Evolutionary conservation across 495 filamentous ascomycete species (phyloP).

Genomic region (Penicillium odoratum): DNA sequence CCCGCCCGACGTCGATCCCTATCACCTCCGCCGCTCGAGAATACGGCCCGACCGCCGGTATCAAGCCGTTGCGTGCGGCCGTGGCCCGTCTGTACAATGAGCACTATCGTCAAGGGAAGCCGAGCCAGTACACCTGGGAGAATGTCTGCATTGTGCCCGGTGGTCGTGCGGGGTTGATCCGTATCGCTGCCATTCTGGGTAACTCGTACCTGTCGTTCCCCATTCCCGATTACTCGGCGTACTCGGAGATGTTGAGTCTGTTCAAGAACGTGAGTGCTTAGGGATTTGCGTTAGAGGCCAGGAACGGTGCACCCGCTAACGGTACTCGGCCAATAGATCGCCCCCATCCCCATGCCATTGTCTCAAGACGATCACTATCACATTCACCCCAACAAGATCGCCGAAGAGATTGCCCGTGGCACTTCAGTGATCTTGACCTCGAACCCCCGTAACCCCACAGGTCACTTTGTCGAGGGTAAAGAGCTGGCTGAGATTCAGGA

Average conservation of each 20-base stretch:
- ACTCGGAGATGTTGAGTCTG: slow-evolving; percentile 93
- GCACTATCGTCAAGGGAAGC: slow-evolving; percentile 84
- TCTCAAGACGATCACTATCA: slow-evolving; percentile 81
- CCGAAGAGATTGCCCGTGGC: slow-evolving; percentile 83
- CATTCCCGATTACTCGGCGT: slow-evolving; percentile 75
- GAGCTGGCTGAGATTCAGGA: slow-evolving; percentile 87
- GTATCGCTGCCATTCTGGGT: slow-evolving; percentile 90
- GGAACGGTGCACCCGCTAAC: slow-evolving; percentile 6
- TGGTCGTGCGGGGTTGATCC: slow-evolving; percentile 86
- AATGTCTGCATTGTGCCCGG: slow-evolving; percentile 98
- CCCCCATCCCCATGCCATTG: slow-evolving; percentile 84
- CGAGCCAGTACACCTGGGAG: slow-evolving; percentile 95
- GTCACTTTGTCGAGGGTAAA: slow-evolving; percentile 75
- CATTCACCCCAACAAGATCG: slow-evolving; percentile 90
- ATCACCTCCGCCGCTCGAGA: slow-evolving; percentile 75
- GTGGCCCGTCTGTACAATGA: slow-evolving; percentile 93
- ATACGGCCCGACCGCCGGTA: slow-evolving; percentile 92
- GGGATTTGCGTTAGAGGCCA: background rate
- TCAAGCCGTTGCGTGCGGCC: slow-evolving; percentile 83
- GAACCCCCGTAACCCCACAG: slow-evolving; percentile 97
- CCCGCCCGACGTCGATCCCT: slow-evolving; percentile 79
- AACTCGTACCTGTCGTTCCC: slow-evolving; percentile 91
- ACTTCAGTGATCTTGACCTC: slow-evolving; percentile 88
- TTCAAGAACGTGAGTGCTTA: slow-evolving; percentile 71
- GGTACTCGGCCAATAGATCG: slow-evolving; percentile 58